phyloP scores from a whole-genome alignment of 2,329 filamentous ascomycete species.

The Cladobotryum mycophilum region DNA sequence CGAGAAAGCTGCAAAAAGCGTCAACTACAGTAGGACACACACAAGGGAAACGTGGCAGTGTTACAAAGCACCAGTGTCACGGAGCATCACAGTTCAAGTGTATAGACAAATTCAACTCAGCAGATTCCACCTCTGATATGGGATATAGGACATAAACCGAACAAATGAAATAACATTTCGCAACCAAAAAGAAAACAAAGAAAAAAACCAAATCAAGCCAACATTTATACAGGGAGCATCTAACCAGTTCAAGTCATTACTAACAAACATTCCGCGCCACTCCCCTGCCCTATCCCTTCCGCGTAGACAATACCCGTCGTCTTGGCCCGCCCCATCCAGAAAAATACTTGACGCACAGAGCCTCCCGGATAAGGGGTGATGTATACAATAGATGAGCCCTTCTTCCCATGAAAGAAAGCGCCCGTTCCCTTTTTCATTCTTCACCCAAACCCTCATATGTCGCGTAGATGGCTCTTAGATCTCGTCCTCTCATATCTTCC shows the following conservation, averaged over 20 bases:
- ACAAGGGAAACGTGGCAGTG: no score
- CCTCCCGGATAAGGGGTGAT: neutral
- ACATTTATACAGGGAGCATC: slow-evolving; percentile 14
- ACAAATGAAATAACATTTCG: neutral
- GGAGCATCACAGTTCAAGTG: no score
- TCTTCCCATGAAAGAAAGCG: neutral
- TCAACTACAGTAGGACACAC: no score
- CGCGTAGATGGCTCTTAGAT: slow-evolving; percentile 1
- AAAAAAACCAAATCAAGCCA: slow-evolving; percentile 3
- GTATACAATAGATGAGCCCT: slow-evolving; percentile 3
- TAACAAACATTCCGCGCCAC: slow-evolving; percentile 12
- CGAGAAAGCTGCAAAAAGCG: no score
- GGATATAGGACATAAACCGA: slow-evolving; percentile 1
- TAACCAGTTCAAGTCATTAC: slow-evolving; percentile 13
- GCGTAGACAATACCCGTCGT: slow-evolving; percentile 1
- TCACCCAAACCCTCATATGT: neutral
- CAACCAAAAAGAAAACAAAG: neutral
- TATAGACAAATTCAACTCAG: neutral
- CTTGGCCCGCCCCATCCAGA: slow-evolving; percentile 1
- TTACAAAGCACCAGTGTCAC: no score
- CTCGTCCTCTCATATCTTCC: neutral
- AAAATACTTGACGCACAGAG: slow-evolving; percentile 6
- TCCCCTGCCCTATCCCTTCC: slow-evolving; percentile 4
- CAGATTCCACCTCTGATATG: slow-evolving; percentile 4
- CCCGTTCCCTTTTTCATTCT: neutral